A percentile compares a stretch with the other conserved stretches of the same genome.
phyloP scores from a whole-genome alignment of 306 rosid genomes.

The Prunus davidiana region DNA sequence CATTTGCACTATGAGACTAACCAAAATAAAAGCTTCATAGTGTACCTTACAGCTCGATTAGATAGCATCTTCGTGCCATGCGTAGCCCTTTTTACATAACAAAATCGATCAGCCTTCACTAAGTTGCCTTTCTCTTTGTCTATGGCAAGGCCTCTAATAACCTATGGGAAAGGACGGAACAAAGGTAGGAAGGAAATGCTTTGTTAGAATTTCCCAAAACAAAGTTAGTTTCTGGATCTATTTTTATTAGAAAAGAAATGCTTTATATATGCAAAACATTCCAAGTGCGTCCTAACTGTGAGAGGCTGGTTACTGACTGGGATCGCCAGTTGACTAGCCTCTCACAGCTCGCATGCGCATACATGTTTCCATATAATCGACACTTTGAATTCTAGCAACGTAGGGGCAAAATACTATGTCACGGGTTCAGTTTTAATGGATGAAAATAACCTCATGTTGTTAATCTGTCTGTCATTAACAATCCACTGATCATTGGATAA shows the following conservation, averaged over 20 bases:
- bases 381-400: too few species aligned
- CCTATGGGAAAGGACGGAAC: constrained; percentile 37
- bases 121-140: constrained; percentile 93
- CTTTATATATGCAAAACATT: too few species aligned
- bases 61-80: constrained; percentile 92
- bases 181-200: background rate
- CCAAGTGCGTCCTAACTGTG: too few species aligned
- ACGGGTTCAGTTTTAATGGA: background rate
- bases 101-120: constrained; percentile 96
- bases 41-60: constrained; percentile 79
- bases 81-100: constrained; percentile 90
- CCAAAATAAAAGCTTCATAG: constrained; percentile 23
- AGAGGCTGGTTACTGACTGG: too few species aligned
- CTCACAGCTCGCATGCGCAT: too few species aligned
- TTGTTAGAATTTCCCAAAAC: too few species aligned
- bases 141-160: constrained; percentile 94
- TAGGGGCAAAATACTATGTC: too few species aligned
- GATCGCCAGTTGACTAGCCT: too few species aligned
- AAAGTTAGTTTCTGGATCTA: too few species aligned
- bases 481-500: background rate
- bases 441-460: background rate
- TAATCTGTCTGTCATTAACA: background rate
- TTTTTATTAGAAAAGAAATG: too few species aligned
- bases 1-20: constrained; percentile 5
- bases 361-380: too few species aligned